phyloP scores from a whole-genome alignment of 768 basidiomycete genomes.

The Collybia nuda region DNA sequence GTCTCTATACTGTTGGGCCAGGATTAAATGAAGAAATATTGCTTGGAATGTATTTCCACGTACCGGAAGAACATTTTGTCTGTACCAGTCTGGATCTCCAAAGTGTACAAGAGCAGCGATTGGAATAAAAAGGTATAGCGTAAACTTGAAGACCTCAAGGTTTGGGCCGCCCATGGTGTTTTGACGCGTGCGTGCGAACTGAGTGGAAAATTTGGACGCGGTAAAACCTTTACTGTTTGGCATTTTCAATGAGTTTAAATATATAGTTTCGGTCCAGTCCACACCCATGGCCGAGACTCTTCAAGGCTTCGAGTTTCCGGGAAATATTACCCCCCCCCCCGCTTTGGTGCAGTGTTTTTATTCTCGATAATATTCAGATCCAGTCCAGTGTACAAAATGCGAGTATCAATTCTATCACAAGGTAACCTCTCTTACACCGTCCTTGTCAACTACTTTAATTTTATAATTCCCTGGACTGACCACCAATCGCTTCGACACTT shows the following conservation, averaged over 20 bases:
- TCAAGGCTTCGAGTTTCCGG: no score
- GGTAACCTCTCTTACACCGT: conserved; percentile 82
- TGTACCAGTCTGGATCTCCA: conserved; percentile 88
- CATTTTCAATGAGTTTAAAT: no score
- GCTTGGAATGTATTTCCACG: conserved; percentile 8
- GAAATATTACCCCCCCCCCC: no score
- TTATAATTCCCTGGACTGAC: conserved; percentile 82
- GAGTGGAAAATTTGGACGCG: neutral
- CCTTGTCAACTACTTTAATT: conserved; percentile 90
- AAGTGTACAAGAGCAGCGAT: conserved; percentile 80
- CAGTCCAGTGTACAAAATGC: no score
- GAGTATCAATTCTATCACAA: conserved; percentile 35
- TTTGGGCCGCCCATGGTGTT: conserved; percentile 50
- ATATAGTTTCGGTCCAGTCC: no score
- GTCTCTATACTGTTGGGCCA: conserved; percentile 58
- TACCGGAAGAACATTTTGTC: conserved; percentile 74
- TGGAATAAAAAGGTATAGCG: conserved; percentile 83
- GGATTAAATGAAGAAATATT: neutral
- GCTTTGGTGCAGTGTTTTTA: no score
- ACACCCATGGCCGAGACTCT: no score
- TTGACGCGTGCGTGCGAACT: neutral
- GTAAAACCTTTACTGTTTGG: neutral
- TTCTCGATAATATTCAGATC: no score
- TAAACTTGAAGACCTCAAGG: conserved; percentile 90
- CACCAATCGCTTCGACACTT: conserved; percentile 82